These are phyloP conservation scores for Boletellus dicymbophilus DNA, from an alignment of 1,284 basidiomycete species.

Conservation along the genomic window DNA sequence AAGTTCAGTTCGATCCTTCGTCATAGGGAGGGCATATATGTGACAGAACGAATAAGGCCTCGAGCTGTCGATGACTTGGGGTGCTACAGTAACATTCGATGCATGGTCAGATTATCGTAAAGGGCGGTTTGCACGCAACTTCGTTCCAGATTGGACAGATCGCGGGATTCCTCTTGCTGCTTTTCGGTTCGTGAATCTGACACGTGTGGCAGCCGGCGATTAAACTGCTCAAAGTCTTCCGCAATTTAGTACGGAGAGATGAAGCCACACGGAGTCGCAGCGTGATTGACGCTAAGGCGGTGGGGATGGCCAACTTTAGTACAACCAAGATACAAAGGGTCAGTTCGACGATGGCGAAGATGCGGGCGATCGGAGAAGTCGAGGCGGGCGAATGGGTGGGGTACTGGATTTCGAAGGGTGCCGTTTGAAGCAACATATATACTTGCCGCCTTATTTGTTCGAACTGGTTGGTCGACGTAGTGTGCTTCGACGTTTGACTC, in stretches of 20 bases:
- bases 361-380: conserved; percentile 20
- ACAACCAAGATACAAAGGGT: conserved; percentile 18
- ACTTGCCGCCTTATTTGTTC: too few species aligned
- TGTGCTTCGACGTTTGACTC: too few species aligned
- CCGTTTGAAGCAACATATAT: conserved; percentile 9
- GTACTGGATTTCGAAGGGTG: conserved; percentile 25
- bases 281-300: conserved; percentile 14
- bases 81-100: not conserved
- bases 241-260: conserved; percentile 16
- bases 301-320: conserved; percentile 16
- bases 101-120: conserved; percentile 21
- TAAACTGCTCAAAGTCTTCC: conserved; percentile 31
- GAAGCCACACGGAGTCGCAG: not conserved
- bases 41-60: conserved; percentile 34
- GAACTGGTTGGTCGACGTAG: too few species aligned
- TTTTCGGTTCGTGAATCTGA: not conserved
- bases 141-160: conserved; percentile 37
- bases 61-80: too few species aligned
- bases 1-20: conserved; percentile 25
- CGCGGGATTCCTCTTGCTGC: too few species aligned
- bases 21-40: conserved; percentile 39
- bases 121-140: conserved; percentile 23
- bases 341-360: conserved; percentile 23
- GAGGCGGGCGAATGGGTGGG: conserved; percentile 28
- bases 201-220: conserved; percentile 33